A percentile compares a stretch with the other conserved stretches of the same genome.
These are phyloP conservation scores for Medicago arabica DNA, from an alignment of 306 rosid genomes.

Conservation along the genomic window DNA sequence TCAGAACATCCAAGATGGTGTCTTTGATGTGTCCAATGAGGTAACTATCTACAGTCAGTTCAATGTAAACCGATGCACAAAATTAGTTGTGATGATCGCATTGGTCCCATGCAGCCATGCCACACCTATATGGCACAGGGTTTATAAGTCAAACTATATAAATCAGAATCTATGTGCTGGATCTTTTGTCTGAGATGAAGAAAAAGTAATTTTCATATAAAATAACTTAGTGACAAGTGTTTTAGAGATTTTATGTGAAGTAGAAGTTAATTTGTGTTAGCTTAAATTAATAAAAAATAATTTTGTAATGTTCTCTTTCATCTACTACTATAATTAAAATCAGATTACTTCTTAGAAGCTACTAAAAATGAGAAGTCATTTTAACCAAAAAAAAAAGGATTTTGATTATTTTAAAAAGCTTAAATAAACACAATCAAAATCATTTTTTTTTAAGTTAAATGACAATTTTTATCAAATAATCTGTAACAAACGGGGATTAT, in stretches of 20 bases:
- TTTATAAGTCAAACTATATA: constrained; percentile 12
- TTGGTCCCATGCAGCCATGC: constrained; percentile 13
- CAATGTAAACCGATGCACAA: constrained; percentile 10
- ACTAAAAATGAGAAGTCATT: neutral
- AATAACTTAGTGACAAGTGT: neutral
- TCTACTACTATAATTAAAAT: neutral
- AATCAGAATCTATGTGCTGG: neutral
- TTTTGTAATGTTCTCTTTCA: neutral
- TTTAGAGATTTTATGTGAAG: neutral
- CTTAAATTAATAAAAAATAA: neutral
- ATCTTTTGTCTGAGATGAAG: neutral
- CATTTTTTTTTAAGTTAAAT: neutral
- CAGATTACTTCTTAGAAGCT: neutral
- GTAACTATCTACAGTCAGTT: constrained; percentile 49
- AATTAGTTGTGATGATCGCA: constrained; percentile 13
- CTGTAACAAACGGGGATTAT: neutral
- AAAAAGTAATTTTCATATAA: neutral
- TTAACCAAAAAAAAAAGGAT: neutral
- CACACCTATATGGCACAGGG: neutral
- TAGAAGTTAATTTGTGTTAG: neutral
- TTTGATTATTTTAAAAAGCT: neutral
- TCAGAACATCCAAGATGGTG: constrained; percentile 91
- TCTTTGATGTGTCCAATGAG: constrained; percentile 93
- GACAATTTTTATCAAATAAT: neutral
- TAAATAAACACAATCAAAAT: neutral